phyloP scores from a whole-genome alignment of 2,329 filamentous ascomycete genomes.

The Xylaria hypoxylon region DNA sequence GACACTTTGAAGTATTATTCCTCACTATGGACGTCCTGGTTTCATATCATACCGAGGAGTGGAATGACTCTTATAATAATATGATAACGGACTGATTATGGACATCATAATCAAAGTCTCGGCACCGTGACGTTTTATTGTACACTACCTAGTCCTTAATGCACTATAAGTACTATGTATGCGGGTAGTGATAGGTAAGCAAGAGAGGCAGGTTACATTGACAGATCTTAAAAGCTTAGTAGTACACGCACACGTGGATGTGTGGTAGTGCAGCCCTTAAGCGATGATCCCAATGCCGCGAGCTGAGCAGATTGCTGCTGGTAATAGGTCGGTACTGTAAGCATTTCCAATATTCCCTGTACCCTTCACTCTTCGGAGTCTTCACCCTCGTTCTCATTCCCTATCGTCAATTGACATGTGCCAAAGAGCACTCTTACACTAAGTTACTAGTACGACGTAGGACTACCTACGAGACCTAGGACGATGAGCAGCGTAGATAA shows the following conservation, averaged over 20 bases:
- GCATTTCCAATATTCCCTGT: too few relatives aligned
- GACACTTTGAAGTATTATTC: background rate
- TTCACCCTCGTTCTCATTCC: background rate
- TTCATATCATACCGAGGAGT: background rate
- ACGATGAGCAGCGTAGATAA: too few relatives aligned
- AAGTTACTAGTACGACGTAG: too few relatives aligned
- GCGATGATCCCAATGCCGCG: slow-evolving; percentile 15
- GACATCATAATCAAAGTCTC: background rate
- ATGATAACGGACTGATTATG: slow-evolving; percentile 1
- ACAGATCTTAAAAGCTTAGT: slow-evolving; percentile 19
- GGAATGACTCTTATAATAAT: background rate
- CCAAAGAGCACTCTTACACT: background rate
- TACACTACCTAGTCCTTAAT: background rate
- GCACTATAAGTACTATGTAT: background rate
- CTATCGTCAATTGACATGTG: background rate
- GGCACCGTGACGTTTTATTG: background rate
- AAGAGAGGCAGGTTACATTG: slow-evolving; percentile 17
- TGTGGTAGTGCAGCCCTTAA: slow-evolving; percentile 22
- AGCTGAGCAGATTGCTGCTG: slow-evolving; percentile 4
- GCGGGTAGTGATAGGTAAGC: background rate
- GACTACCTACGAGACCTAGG: background rate
- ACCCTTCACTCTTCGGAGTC: too few relatives aligned
- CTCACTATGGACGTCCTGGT: background rate
- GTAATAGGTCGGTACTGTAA: too few relatives aligned
- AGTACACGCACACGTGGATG: slow-evolving; percentile 23